Conservation (phyloP, 768 basidiomycete genomes). For the Tubosaeta brunneosetosa region DNA sequence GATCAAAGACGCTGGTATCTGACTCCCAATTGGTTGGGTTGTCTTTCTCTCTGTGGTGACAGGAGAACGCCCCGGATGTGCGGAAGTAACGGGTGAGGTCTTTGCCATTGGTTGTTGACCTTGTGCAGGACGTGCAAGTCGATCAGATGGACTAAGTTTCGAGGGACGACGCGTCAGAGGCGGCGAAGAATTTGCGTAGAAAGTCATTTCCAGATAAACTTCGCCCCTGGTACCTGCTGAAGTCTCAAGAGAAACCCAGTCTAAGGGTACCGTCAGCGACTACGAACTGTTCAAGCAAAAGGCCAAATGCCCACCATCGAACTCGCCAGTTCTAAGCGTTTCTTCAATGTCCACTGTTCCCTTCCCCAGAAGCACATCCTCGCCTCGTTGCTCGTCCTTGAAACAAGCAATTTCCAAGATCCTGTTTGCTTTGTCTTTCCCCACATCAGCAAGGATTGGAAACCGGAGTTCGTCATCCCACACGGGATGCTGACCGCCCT, state of each 20-base stretch:
- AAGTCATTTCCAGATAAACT: constrained; percentile 91
- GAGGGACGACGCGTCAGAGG: constrained; percentile 49
- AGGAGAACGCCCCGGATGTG: constrained; percentile 11
- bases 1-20: constrained; percentile 22
- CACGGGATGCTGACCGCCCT: constrained; percentile 88
- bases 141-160: constrained; percentile 48
- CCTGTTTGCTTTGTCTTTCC: constrained; percentile 43
- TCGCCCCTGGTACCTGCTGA: constrained; percentile 74
- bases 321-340: constrained; percentile 81
- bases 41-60: constrained; percentile 7
- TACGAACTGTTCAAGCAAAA: neutral
- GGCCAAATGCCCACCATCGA: constrained; percentile 65
- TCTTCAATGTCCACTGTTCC: constrained; percentile 71
- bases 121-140: constrained; percentile 42
- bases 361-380: constrained; percentile 72
- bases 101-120: constrained; percentile 16
- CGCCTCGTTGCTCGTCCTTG: constrained; percentile 67
- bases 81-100: constrained; percentile 10
- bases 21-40: constrained; percentile 2
- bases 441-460: constrained; percentile 57
- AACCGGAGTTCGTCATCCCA: constrained; percentile 91
- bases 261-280: constrained; percentile 32
- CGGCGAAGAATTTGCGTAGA: constrained; percentile 68
- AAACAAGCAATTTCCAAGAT: constrained; percentile 73
- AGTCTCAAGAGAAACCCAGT: constrained; percentile 61